Percentiles rank a stretch among this genome's conserved stretches.
These are phyloP conservation scores for Dryas integrifolia DNA, from an alignment of 331 rosid genomes.

Conservation along the genomic window DNA sequence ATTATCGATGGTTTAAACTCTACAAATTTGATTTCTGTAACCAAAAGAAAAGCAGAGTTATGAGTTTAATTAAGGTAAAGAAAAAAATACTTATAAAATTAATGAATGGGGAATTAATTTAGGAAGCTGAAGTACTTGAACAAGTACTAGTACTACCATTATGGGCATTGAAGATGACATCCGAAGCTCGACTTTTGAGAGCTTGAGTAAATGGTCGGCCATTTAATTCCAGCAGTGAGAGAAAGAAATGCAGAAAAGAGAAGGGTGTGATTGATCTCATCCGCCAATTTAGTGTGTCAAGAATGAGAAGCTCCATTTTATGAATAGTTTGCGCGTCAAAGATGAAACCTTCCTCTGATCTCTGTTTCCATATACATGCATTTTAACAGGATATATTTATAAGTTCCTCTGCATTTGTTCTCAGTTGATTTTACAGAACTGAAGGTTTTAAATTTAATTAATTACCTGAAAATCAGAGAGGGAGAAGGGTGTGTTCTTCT, in stretches of 20 bases:
- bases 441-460: neutral
- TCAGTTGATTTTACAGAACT: neutral
- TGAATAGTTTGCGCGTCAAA: slow-evolving; percentile 46
- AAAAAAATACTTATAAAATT: neutral
- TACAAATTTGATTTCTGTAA: slow-evolving; percentile 46
- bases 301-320: slow-evolving; percentile 67
- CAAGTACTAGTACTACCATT: slow-evolving; percentile 37
- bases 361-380: slow-evolving; percentile 38
- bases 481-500: slow-evolving; percentile 43
- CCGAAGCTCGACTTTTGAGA: slow-evolving; percentile 54
- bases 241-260: slow-evolving; percentile 58
- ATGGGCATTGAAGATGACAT: slow-evolving; percentile 55
- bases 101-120: neutral
- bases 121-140: slow-evolving; percentile 3
- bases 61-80: neutral
- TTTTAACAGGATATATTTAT: neutral
- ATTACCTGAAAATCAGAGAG: slow-evolving; percentile 42
- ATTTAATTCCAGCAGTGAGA: slow-evolving; percentile 39
- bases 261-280: slow-evolving; percentile 76
- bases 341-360: slow-evolving; percentile 34
- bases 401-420: neutral
- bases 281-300: slow-evolving; percentile 63
- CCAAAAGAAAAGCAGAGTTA: neutral
- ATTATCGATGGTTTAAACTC: slow-evolving; percentile 63
- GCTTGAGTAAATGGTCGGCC: slow-evolving; percentile 38